Conservation (phyloP, 2,329 filamentous ascomycete genomes). For the Neophaeococcomyces aloes region DNA sequence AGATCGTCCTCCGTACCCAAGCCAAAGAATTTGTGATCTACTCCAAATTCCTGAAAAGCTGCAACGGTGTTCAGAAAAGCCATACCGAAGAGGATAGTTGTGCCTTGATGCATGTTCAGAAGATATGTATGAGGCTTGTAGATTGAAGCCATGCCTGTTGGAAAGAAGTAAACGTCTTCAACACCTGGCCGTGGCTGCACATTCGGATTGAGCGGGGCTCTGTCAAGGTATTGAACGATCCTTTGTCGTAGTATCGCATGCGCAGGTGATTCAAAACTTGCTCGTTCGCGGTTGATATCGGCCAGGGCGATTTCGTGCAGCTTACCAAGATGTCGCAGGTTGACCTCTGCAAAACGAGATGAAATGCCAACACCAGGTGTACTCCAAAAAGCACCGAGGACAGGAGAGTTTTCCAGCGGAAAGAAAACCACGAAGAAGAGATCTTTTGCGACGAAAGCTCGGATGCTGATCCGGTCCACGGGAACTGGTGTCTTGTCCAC, state of each 20-base stretch:
- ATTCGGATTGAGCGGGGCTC: not conserved
- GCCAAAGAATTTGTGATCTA: slow-evolving; percentile 40
- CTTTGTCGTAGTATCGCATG: slow-evolving; percentile 6
- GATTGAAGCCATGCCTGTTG: slow-evolving; percentile 46
- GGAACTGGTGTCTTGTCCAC: not conserved
- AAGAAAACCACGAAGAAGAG: slow-evolving; percentile 12
- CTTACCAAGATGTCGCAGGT: slow-evolving; percentile 6
- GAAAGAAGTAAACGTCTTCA: slow-evolving; percentile 44
- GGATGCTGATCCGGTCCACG: not conserved
- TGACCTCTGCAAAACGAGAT: slow-evolving; percentile 13
- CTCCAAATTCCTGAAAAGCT: slow-evolving; percentile 35
- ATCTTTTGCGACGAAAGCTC: slow-evolving; percentile 1
- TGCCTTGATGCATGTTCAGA: slow-evolving; percentile 26
- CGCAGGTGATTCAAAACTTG: not conserved
- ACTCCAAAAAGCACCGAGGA: slow-evolving; percentile 11
- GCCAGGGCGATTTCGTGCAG: slow-evolving; percentile 8
- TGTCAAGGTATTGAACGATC: slow-evolving; percentile 3
- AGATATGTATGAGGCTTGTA: slow-evolving; percentile 35
- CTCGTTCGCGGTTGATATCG: not conserved
- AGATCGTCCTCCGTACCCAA: slow-evolving; percentile 33
- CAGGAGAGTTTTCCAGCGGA: not conserved
- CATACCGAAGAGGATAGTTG: slow-evolving; percentile 40
- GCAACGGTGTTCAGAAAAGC: slow-evolving; percentile 43
- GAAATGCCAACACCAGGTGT: slow-evolving; percentile 14
- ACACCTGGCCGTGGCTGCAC: not conserved